Evolutionary conservation across 2,329 filamentous ascomycete species (phyloP), one percentile per base, ranked within the genome.

Genomic region (Penicillium digitatum): DNA sequence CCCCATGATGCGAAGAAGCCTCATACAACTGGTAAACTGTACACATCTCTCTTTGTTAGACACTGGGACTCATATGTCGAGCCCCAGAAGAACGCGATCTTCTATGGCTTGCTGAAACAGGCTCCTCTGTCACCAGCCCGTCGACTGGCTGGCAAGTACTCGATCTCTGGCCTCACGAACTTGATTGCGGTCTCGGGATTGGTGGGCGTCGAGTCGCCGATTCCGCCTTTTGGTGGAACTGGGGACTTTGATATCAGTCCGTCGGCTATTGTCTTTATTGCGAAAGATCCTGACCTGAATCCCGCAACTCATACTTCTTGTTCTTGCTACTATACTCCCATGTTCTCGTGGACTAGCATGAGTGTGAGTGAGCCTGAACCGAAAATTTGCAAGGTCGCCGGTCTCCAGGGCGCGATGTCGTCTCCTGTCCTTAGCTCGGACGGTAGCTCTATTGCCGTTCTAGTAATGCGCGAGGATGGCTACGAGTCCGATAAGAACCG

Each of bases 31-130:
- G 80, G 77, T 2, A 74, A 68, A 45, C 62, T 82, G 4, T 82
- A 81, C 61, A 78, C 78, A 20, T 77, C 74, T 9, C 70, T 81
- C 18, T 81, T 78, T 62, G 79, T 82, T 12, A 72, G 80, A 34
- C 79, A 81, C 59, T 82, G 80, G 80, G 80, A 82, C 60, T 67
- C 73, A 6, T 82, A 78, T 59, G 66, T 79, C 14, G 73, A 74
- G 22, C 74, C 76, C n/a, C 73, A 81, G 63, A 75, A 72, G 50
- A 79, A 79, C 58, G 65, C 78, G 0, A 76, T 82, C 42, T 82
- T 74, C 66, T 78, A 76, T 62, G 79, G 76, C 24, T 65, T 79
- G 35, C 67, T 82, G 16, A 69, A 75, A 58, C 73, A 69, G 53
- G 65, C 71, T 18, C 68, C 74, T 14, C 59, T 74, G 27, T 66